These are phyloP conservation scores for Mrakiaceae sp. DNA, from an alignment of 1,284 basidiomycete genomes.

Conservation along the genomic window DNA sequence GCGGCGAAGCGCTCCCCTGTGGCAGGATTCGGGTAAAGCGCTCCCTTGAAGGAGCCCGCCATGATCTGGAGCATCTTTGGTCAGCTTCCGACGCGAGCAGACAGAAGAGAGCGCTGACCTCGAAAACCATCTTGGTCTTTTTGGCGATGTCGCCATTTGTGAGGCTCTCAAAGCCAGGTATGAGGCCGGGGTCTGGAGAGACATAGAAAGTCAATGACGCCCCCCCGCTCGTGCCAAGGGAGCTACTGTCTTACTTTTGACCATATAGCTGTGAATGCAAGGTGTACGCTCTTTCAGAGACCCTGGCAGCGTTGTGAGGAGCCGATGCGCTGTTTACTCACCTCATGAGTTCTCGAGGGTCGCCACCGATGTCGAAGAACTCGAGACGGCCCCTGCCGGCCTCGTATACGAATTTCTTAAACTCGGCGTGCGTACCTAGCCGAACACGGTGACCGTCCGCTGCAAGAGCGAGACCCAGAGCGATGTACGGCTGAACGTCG, in stretches of 20 bases:
- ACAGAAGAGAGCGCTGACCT: slow-evolving; percentile 23
- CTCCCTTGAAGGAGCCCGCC: slow-evolving; percentile 47
- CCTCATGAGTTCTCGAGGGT: slow-evolving; percentile 1
- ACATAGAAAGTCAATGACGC: background rate
- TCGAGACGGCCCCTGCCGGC: slow-evolving; percentile 37
- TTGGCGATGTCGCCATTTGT: slow-evolving; percentile 42
- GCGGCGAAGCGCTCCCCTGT: slow-evolving; percentile 43
- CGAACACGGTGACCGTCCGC: slow-evolving; percentile 50
- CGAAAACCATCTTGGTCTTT: slow-evolving; percentile 42
- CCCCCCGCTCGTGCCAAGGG: background rate
- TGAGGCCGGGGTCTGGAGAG: slow-evolving; percentile 41
- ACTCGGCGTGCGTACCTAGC: slow-evolving; percentile 55
- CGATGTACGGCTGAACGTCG: slow-evolving; percentile 60
- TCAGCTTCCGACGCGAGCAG: background rate
- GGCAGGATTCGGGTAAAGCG: slow-evolving; percentile 40
- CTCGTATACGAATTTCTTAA: slow-evolving; percentile 46
- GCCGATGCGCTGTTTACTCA: background rate
- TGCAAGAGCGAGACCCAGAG: slow-evolving; percentile 46
- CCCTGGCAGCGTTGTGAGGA: slow-evolving; percentile 2
- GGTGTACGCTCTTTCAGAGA: slow-evolving; percentile 9
- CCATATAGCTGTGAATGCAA: slow-evolving; percentile 40
- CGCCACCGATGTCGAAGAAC: slow-evolving; percentile 40
- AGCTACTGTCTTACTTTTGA: slow-evolving; percentile 37
- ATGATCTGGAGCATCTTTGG: slow-evolving; percentile 38
- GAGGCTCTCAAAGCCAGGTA: slow-evolving; percentile 43